A percentile compares a stretch with the other conserved stretches of the same genome.
Evolutionary conservation across 148 eudicot genomes (phyloP).

Genomic region (Salicornia ramosissima): DNA sequence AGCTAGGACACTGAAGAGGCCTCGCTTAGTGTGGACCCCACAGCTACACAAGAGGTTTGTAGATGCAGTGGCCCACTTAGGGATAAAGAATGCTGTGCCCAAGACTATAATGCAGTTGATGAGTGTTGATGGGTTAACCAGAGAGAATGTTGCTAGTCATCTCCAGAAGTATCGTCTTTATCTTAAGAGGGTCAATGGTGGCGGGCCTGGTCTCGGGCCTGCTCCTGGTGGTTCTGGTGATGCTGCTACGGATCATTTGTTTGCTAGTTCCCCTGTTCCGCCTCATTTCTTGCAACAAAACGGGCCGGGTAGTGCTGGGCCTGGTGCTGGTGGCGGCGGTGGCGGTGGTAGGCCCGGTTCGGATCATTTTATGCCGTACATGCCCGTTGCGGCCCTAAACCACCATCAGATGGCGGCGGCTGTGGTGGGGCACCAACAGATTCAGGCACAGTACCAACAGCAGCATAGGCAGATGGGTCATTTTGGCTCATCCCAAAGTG

Average conservation of each 20-base stretch:
- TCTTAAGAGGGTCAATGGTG: slow-evolving; percentile 68
- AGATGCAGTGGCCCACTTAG: slow-evolving; percentile 75
- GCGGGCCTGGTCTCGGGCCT: slow-evolving; percentile 44
- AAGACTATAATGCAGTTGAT: slow-evolving; percentile 96
- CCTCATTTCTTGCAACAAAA: slow-evolving; percentile 62
- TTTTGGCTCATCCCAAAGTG: slow-evolving; percentile 39
- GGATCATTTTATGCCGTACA: slow-evolving; percentile 58
- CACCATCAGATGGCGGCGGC: slow-evolving; percentile 41
- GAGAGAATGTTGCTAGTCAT: slow-evolving; percentile 94
- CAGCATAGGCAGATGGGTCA: slow-evolving; percentile 60
- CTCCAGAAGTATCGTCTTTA: slow-evolving; percentile 89
- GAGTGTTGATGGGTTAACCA: slow-evolving; percentile 86
- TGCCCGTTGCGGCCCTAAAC: slow-evolving; percentile 51
- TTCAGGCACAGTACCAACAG: slow-evolving; percentile 35
- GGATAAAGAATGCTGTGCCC: slow-evolving; percentile 84
- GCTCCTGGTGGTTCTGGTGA: slow-evolving; percentile 39
- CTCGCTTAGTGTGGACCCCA: slow-evolving; percentile 91
- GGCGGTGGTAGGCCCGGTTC: slow-evolving; percentile 32
- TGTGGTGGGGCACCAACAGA: slow-evolving; percentile 26
- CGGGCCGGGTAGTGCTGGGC: no score
- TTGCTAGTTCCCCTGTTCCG: slow-evolving; percentile 88
- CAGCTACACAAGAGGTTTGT: slow-evolving; percentile 90
- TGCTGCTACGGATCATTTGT: slow-evolving; percentile 69
- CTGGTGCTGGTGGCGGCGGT: slow-evolving; percentile 9
- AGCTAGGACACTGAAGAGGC: slow-evolving; percentile 44